phyloP scores from a whole-genome alignment of 345 rosid genomes.

The Linum tenue region DNA sequence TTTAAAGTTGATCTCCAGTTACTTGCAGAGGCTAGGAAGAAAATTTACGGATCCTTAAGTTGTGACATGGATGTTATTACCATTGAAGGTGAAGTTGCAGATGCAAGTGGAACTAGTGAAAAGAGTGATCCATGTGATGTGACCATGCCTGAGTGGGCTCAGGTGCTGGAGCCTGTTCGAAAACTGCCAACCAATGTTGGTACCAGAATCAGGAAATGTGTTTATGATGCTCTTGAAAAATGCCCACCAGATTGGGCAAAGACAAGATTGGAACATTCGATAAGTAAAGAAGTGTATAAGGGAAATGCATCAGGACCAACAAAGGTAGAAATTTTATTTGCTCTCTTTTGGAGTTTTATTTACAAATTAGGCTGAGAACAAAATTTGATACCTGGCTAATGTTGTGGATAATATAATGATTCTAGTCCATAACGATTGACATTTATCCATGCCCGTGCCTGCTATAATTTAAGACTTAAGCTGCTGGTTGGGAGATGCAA shows the following conservation, averaged over 20 bases:
- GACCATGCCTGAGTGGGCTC: conserved; percentile 79
- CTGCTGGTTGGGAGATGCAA: too few species aligned
- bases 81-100: conserved; percentile 60
- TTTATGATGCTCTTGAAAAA: conserved; percentile 65
- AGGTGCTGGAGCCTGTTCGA: conserved; percentile 72
- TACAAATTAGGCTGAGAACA: too few species aligned
- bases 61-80: conserved; percentile 45
- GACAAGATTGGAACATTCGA: conserved; percentile 72
- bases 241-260: conserved; percentile 94
- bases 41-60: conserved; percentile 54
- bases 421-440: too few species aligned
- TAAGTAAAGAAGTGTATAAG: conserved; percentile 92
- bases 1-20: conserved; percentile 53
- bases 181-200: conserved; percentile 98
- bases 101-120: conserved; percentile 38
- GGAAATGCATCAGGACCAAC: conserved; percentile 99
- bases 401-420: too few species aligned
- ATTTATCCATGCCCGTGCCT: too few species aligned
- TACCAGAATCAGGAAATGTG: conserved; percentile 90
- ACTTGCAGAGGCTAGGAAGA: conserved; percentile 90
- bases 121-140: conserved; percentile 40
- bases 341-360: too few species aligned
- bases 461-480: too few species aligned
- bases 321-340: conserved; percentile 41
- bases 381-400: too few species aligned